phyloP scores from a whole-genome alignment of 2,329 filamentous ascomycete species.

The Scedosporium boydii region DNA sequence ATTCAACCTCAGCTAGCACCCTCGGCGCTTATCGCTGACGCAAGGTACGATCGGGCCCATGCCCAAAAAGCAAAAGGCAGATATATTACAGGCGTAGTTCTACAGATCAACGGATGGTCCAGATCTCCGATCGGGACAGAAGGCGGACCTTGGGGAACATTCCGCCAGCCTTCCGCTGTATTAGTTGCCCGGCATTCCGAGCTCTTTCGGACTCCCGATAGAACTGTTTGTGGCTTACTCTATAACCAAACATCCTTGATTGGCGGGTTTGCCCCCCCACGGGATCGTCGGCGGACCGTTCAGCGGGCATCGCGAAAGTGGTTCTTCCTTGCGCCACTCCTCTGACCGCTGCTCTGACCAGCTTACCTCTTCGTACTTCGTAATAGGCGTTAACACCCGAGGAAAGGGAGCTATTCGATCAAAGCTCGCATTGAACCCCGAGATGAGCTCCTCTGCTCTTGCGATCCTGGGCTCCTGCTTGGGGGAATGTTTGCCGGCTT shows the following conservation, averaged over 20 bases:
- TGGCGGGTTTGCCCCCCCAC: not conserved
- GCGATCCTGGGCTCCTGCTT: not conserved
- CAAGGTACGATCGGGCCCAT: not conserved
- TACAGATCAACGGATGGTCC: no score
- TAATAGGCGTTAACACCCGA: not conserved
- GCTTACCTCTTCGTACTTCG: not conserved
- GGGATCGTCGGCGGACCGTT: not conserved
- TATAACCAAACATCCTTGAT: not conserved
- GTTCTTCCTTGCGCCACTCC: not conserved
- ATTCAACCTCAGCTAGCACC: not conserved
- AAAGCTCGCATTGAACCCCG: not conserved
- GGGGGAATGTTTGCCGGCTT: no score
- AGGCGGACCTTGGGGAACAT: no score
- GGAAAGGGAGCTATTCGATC: not conserved
- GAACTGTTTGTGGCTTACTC: not conserved
- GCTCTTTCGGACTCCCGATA: not conserved
- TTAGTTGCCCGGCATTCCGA: no score
- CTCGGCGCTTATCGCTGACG: not conserved
- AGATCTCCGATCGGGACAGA: no score
- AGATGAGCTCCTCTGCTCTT: not conserved
- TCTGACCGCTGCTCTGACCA: not conserved
- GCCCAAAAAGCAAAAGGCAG: not conserved
- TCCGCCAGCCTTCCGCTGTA: no score
- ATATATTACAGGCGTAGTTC: not conserved
- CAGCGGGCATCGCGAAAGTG: not conserved